These are phyloP conservation scores for Xerocomellus dryophilus DNA, from an alignment of 768 basidiomycete genomes.

Conservation along the genomic window DNA sequence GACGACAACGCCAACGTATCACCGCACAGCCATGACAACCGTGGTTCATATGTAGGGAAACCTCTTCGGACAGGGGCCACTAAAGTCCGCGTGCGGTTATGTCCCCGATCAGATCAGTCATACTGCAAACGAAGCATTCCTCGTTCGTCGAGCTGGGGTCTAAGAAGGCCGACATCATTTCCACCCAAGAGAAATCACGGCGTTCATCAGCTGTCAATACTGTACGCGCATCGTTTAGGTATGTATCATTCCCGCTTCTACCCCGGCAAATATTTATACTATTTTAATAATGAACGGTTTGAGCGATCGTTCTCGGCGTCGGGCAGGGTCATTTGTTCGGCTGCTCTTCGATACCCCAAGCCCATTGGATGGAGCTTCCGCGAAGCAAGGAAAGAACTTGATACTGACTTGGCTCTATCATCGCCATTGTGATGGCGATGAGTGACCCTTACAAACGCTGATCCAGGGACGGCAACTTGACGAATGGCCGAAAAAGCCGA, in stretches of 20 bases:
- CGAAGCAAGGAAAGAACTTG: slow-evolving; percentile 19
- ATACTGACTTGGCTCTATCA: background rate
- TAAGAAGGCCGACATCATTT: background rate
- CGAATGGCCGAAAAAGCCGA: slow-evolving; percentile 9
- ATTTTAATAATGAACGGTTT: background rate
- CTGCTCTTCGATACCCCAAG: background rate
- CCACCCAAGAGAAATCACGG: background rate
- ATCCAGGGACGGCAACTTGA: slow-evolving; percentile 7
- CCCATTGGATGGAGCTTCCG: slow-evolving; percentile 11
- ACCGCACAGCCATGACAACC: slow-evolving; percentile 12
- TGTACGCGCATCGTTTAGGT: background rate
- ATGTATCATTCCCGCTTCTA: background rate
- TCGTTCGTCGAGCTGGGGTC: background rate
- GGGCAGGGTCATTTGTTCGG: background rate
- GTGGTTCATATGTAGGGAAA: background rate
- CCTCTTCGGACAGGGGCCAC: background rate
- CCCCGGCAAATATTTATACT: background rate
- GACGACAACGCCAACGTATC: slow-evolving; percentile 6
- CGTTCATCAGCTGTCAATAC: background rate
- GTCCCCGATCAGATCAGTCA: slow-evolving; percentile 2
- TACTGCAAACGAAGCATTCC: background rate
- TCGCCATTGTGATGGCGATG: slow-evolving; percentile 11
- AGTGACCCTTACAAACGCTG: slow-evolving; percentile 1
- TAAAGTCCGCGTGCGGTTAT: slow-evolving; percentile 14
- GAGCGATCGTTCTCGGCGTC: background rate